Conservation (phyloP, 768 basidiomycete species). For the Gloeopeniophorella convolvens region DNA sequence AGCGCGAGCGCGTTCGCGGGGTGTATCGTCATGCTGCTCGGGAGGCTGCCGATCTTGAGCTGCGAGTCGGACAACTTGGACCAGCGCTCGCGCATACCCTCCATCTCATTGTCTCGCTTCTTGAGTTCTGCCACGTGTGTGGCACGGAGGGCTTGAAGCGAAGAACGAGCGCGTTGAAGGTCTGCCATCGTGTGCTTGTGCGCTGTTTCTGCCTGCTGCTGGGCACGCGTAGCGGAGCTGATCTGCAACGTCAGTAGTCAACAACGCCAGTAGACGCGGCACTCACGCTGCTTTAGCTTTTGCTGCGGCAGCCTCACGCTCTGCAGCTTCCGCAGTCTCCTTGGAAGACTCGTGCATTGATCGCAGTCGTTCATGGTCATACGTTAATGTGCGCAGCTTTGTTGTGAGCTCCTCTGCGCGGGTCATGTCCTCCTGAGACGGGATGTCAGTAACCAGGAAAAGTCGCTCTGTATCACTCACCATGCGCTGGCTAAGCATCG, state of each 20-base stretch:
- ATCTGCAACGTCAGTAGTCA: neutral
- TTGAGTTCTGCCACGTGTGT: constrained; percentile 67
- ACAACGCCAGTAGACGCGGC: neutral
- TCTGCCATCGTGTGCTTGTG: constrained; percentile 68
- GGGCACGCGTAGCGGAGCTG: constrained; percentile 43
- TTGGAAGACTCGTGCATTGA: constrained; percentile 54
- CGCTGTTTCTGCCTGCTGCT: constrained; percentile 53
- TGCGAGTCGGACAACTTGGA: constrained; percentile 64
- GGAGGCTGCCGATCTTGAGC: constrained; percentile 40
- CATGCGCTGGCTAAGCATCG: constrained; percentile 68
- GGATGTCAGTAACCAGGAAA: neutral
- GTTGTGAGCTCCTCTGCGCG: constrained; percentile 71
- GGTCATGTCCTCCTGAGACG: constrained; percentile 60
- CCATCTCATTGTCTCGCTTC: constrained; percentile 76
- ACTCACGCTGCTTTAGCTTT: constrained; percentile 70
- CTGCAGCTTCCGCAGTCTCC: constrained; percentile 63
- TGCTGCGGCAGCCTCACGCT: constrained; percentile 68
- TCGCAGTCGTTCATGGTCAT: constrained; percentile 72
- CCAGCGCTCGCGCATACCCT: constrained; percentile 71
- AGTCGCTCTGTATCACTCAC: constrained; percentile 38
- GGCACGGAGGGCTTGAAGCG: constrained; percentile 61
- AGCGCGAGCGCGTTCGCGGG: constrained; percentile 46
- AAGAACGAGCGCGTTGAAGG: constrained; percentile 63
- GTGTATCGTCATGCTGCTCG: constrained; percentile 34
- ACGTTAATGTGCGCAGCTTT: constrained; percentile 68